Evolutionary conservation across 306 rosid genomes (phyloP), one percentile per base, ranked within the genome.

Genomic region (Gleditsia sinensis): DNA sequence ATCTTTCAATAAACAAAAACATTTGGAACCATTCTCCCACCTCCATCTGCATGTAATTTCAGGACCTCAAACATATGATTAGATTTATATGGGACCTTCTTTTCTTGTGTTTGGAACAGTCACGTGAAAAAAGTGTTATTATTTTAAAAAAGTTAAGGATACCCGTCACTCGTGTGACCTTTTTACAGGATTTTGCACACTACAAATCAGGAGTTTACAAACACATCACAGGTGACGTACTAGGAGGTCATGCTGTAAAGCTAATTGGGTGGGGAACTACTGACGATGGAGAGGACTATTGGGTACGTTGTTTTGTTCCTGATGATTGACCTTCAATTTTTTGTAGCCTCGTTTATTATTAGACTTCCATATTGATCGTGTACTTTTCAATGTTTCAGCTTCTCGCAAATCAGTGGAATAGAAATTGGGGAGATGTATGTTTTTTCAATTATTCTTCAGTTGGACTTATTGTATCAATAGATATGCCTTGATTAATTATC

Each of bases 181-280:
- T 76, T 83, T 70, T 62, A 28, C 89, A 94, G 98, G 98, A 94
- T 84, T 91, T 94, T 64, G 98, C 98, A 60, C 91, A 91, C 90
- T 94, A 94, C 78, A 91, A 90, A 83, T 91, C 97, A 62, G 98
- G 98, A 76, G 97, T 94, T 80, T 94, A 94, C 96, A 90, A 90
- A 62, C 88, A 94, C 74, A 69, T 94, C 68, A 86, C 90, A 4
- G 98, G 98, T 32, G 82, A 12, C 4, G 74, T 1, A 75, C 40
- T 94, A 78, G 98, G 98, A 50, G 98, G 98, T 75, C 98, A 94
- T 82, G 98, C 98, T 19, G 97, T 90, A 6, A 94, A 94, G 83
- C 86, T 94, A 53, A 88, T 94, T 72, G 98, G 98, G 24, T 94
- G 98, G 98, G 98, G 98, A 81, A 91, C 96, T 69, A 77, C 84